A percentile compares a stretch with the other conserved stretches of the same genome.
Conservation (phyloP, 1,139 yeast genomes). For the Saccharomycopsis hybrid region DNA sequence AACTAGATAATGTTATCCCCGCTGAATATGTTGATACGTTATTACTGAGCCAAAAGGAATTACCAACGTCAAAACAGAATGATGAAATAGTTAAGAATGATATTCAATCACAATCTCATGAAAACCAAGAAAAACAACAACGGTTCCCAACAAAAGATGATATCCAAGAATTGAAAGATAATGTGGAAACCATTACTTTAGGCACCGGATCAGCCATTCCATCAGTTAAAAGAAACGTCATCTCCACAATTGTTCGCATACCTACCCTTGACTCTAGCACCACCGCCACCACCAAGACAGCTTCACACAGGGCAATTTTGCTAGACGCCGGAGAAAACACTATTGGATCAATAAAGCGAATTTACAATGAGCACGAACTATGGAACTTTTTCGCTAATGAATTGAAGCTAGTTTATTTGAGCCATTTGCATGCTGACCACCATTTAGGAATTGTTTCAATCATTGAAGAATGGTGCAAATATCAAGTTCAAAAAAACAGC, state of each 20-base stretch:
- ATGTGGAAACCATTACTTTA: constrained; percentile 67
- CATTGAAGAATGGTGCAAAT: constrained; percentile 59
- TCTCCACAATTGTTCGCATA: constrained; percentile 66
- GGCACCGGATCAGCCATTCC: constrained; percentile 98
- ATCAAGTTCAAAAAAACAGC: constrained; percentile 25
- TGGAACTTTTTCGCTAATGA: constrained; percentile 43
- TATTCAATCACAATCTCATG: background rate
- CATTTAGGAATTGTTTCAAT: constrained; percentile 78
- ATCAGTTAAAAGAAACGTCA: constrained; percentile 74
- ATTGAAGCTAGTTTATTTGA: constrained; percentile 58
- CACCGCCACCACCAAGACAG: constrained; percentile 25
- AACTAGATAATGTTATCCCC: background rate
- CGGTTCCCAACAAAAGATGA: no score
- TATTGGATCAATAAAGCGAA: constrained; percentile 61
- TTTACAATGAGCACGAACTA: constrained; percentile 44
- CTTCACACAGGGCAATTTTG: constrained; percentile 41
- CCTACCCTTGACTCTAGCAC: constrained; percentile 36
- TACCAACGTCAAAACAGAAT: background rate
- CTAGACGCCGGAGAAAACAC: constrained; percentile 96
- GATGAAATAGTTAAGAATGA: background rate
- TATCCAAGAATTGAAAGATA: constrained; percentile 28
- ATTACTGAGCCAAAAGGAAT: no score
- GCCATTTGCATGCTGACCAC: constrained; percentile 97
- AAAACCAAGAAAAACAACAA: background rate
- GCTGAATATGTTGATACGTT: no score